Evolutionary conservation across 768 basidiomycete genomes (phyloP).

Genomic region (Botryobasidium botryosum): DNA sequence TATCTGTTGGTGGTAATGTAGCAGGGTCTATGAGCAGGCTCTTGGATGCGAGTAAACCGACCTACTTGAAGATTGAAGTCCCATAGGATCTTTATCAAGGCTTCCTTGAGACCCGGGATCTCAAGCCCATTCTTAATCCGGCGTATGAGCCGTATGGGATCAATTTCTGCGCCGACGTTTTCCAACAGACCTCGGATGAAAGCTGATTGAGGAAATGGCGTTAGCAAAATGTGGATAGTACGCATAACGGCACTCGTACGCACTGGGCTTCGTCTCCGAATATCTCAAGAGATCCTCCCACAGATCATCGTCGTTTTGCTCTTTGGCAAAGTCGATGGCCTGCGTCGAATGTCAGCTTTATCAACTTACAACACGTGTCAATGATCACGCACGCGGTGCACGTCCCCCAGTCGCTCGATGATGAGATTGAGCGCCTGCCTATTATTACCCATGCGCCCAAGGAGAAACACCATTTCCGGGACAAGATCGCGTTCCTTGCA

Average conservation of each 20-base stretch:
- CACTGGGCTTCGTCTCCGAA: constrained; percentile 83
- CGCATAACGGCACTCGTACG: constrained; percentile 13
- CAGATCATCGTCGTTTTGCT: constrained; percentile 89
- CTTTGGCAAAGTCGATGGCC: constrained; percentile 98
- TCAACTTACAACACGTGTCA: not conserved
- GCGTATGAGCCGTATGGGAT: constrained; percentile 83
- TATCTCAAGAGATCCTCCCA: constrained; percentile 95
- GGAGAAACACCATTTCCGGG: constrained; percentile 91
- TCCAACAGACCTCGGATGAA: constrained; percentile 93
- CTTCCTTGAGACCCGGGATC: constrained; percentile 87
- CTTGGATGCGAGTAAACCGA: not conserved
- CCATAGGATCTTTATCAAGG: constrained; percentile 90
- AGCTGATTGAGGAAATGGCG: constrained; percentile 25
- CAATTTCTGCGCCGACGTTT: constrained; percentile 86
- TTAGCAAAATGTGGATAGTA: not conserved
- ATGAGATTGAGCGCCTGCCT: constrained; percentile 87
- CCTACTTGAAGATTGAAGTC: constrained; percentile 71
- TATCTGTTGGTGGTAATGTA: constrained; percentile 31
- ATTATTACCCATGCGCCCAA: constrained; percentile 96
- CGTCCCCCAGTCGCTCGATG: constrained; percentile 87
- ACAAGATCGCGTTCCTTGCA: constrained; percentile 79
- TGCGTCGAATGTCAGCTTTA: constrained; percentile 17
- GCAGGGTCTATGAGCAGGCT: not conserved
- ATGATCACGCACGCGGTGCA: constrained; percentile 45
- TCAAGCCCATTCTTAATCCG: constrained; percentile 93